These are phyloP conservation scores for Hysterium pulicare DNA, from an alignment of 2,329 filamentous ascomycete genomes.

Conservation along the genomic window DNA sequence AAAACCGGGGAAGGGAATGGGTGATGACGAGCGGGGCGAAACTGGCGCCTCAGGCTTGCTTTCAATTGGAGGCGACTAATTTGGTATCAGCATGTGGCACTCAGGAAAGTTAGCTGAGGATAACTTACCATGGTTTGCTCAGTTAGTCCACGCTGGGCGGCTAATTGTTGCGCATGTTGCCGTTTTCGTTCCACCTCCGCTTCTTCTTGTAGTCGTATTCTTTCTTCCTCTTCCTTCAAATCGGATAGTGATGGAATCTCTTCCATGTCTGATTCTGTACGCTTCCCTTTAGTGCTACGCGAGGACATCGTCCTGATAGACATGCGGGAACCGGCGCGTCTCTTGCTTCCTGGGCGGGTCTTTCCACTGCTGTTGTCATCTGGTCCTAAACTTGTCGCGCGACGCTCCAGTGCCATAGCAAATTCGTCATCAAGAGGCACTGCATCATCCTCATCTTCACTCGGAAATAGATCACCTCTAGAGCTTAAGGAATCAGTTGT, in stretches of 20 bases:
- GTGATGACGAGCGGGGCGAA: not conserved
- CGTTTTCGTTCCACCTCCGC: constrained; percentile 51
- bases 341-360: constrained; percentile 39
- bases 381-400: constrained; percentile 53
- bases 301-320: constrained; percentile 47
- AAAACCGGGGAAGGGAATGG: constrained; percentile 21
- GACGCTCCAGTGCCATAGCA: constrained; percentile 73
- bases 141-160: constrained; percentile 52
- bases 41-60: not conserved
- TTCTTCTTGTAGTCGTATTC: constrained; percentile 54
- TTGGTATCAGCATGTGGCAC: constrained; percentile 4
- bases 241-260: constrained; percentile 51
- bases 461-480: constrained; percentile 84
- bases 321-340: constrained; percentile 46
- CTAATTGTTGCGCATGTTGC: constrained; percentile 54
- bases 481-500: constrained; percentile 86
- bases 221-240: constrained; percentile 57
- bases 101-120: constrained; percentile 9
- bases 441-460: constrained; percentile 89
- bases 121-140: constrained; percentile 10
- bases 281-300: constrained; percentile 38
- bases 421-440: constrained; percentile 93
- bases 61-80: not conserved
- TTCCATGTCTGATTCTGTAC: constrained; percentile 23
- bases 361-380: constrained; percentile 72